A percentile compares a stretch with the other conserved stretches of the same genome.
Conservation (phyloP, 1,139 yeast genomes). For the Meyerozyma elateridarum region DNA sequence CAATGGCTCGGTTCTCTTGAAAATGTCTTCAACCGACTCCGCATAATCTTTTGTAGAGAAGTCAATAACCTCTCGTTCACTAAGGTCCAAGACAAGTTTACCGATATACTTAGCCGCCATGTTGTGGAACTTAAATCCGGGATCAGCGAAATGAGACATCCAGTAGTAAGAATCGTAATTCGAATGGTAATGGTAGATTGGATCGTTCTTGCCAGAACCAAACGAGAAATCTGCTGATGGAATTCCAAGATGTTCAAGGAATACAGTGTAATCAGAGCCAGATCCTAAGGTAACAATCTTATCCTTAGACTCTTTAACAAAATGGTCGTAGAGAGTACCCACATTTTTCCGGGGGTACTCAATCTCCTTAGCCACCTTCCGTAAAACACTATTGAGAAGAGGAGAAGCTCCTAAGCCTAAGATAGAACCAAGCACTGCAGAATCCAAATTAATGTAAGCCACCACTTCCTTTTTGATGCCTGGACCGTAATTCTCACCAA, state of each 20-base stretch:
- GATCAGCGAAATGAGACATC: slow-evolving; percentile 59
- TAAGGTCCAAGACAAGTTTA: slow-evolving; percentile 37
- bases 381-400: slow-evolving; percentile 28
- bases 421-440: slow-evolving; percentile 32
- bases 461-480: slow-evolving; percentile 34
- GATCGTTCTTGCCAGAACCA: slow-evolving; percentile 26
- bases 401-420: slow-evolving; percentile 38
- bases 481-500: slow-evolving; percentile 38
- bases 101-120: slow-evolving; percentile 51
- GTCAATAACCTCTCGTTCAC: slow-evolving; percentile 41
- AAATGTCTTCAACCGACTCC: slow-evolving; percentile 24
- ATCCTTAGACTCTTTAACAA: slow-evolving; percentile 35
- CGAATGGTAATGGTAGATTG: slow-evolving; percentile 66
- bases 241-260: slow-evolving; percentile 44
- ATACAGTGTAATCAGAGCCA: slow-evolving; percentile 46
- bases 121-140: slow-evolving; percentile 52
- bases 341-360: slow-evolving; percentile 44
- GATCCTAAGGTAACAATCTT: slow-evolving; percentile 35
- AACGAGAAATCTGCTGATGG: slow-evolving; percentile 41
- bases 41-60: slow-evolving; percentile 44
- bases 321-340: slow-evolving; percentile 56
- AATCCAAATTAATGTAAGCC: slow-evolving; percentile 42
- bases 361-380: slow-evolving; percentile 29
- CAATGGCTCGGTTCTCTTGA: background rate
- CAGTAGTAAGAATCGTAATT: slow-evolving; percentile 65